These are phyloP conservation scores for Wickerhamiella spandovensis DNA, from an alignment of 805 yeast genomes.

Conservation along the genomic window DNA sequence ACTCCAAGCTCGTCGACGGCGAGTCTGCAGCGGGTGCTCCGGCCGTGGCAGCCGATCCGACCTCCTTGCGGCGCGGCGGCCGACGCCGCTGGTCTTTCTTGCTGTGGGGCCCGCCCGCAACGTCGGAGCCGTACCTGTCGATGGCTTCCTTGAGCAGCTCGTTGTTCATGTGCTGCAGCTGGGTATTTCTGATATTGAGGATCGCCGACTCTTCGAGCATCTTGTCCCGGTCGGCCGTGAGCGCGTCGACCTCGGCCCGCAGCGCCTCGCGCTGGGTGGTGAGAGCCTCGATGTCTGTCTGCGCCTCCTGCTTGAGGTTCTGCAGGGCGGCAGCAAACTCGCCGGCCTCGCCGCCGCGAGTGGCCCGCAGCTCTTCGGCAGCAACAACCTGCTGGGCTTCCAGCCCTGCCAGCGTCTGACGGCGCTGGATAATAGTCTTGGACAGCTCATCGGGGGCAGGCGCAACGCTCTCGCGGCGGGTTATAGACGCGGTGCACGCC, in stretches of 20 bases:
- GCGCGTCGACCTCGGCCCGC: slow-evolving; percentile 20
- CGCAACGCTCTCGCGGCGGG: not conserved
- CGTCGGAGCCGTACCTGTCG: slow-evolving; percentile 21
- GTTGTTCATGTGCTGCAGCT: slow-evolving; percentile 27
- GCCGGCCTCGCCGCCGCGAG: slow-evolving; percentile 28
- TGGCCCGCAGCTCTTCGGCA: slow-evolving; percentile 30
- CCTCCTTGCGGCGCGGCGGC: not conserved
- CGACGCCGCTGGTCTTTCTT: not conserved
- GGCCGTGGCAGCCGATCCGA: not conserved
- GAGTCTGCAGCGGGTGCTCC: not conserved
- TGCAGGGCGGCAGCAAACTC: slow-evolving; percentile 34
- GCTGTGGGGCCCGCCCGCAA: not conserved
- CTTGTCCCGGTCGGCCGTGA: slow-evolving; percentile 17
- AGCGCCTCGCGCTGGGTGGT: slow-evolving; percentile 10
- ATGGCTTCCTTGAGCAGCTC: slow-evolving; percentile 25
- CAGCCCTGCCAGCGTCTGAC: slow-evolving; percentile 26
- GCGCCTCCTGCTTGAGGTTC: slow-evolving; percentile 34
- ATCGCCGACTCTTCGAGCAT: slow-evolving; percentile 23
- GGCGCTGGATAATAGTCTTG: slow-evolving; percentile 16
- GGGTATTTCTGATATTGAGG: slow-evolving; percentile 24
- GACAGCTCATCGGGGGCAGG: not conserved
- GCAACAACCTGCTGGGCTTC: slow-evolving; percentile 23
- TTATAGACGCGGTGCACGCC: not conserved
- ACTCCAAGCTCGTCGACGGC: not conserved
- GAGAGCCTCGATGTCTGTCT: slow-evolving; percentile 24